phyloP scores from a whole-genome alignment of 768 basidiomycete species.

The Cantharellus anzutake region DNA sequence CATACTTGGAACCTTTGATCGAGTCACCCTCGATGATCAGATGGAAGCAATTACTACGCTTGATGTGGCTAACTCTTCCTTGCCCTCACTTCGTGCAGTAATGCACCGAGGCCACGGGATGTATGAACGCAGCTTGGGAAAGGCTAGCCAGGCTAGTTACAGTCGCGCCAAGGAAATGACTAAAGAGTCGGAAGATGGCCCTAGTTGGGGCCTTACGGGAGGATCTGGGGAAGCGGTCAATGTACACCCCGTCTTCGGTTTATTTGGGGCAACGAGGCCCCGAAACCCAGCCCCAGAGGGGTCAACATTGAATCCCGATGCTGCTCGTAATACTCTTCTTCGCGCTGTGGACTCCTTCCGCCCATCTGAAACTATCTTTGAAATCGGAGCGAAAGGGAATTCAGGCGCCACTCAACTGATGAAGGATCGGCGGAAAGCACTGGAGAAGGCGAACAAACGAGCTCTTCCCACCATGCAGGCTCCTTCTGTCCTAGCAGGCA shows the following conservation, averaged over 20 bases:
- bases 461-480: neutral
- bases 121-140: conserved; percentile 88
- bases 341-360: conserved; percentile 62
- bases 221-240: conserved; percentile 29
- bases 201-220: conserved; percentile 41
- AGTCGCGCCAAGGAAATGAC: conserved; percentile 76
- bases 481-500: conserved; percentile 11
- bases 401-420: conserved; percentile 50
- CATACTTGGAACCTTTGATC: conserved; percentile 65
- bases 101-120: conserved; percentile 79
- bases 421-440: conserved; percentile 68
- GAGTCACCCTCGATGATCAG: conserved; percentile 64
- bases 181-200: conserved; percentile 30
- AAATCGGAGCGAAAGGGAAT: conserved; percentile 60
- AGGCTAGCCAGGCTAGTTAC: conserved; percentile 72
- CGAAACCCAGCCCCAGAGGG: conserved; percentile 9
- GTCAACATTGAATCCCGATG: conserved; percentile 25
- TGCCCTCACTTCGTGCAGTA: conserved; percentile 52
- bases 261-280: conserved; percentile 15
- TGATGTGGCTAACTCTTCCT: conserved; percentile 40
- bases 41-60: conserved; percentile 57
- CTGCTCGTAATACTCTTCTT: conserved; percentile 45
- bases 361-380: conserved; percentile 81
- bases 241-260: conserved; percentile 39
- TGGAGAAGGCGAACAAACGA: conserved; percentile 33